These are phyloP conservation scores for Cynanchum wilfordii DNA, from an alignment of 257 asterid genomes.

Conservation along the genomic window DNA sequence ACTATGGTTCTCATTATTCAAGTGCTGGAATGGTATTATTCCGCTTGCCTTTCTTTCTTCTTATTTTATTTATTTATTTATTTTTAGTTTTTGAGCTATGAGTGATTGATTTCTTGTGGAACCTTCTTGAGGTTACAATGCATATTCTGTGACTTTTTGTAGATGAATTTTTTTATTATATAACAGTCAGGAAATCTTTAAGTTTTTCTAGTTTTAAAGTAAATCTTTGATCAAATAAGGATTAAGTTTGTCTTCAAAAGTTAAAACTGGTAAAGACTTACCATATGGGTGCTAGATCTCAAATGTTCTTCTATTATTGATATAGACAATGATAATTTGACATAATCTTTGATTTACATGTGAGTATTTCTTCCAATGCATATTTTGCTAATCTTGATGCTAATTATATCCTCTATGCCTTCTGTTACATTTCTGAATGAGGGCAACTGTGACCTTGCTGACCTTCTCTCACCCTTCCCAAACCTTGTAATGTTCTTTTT, in stretches of 20 bases:
- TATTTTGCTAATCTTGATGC: not conserved
- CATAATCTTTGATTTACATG: not conserved
- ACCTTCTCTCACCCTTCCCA: not conserved
- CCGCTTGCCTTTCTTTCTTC: slow-evolving; percentile 11
- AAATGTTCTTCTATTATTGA: not conserved
- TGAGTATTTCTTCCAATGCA: not conserved
- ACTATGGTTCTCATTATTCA: slow-evolving; percentile 97
- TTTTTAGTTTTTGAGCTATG: not conserved
- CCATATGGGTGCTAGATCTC: not conserved
- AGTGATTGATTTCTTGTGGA: slow-evolving; percentile 3
- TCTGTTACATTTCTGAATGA: not conserved
- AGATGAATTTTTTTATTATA: not conserved
- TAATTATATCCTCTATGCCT: not conserved
- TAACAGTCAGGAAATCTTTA: not conserved
- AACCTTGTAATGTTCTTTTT: not conserved
- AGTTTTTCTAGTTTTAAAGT: not conserved
- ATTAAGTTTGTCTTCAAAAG: not conserved
- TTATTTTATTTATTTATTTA: slow-evolving; percentile 13
- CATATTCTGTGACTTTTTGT: too few relatives aligned
- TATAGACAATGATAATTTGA: not conserved
- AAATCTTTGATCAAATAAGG: not conserved
- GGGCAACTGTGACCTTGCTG: not conserved
- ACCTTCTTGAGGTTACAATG: not conserved
- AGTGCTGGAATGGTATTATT: slow-evolving; percentile 92
- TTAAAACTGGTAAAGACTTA: not conserved